These are phyloP conservation scores for Lyophyllum atratum DNA, from an alignment of 768 basidiomycete species.

Conservation along the genomic window DNA sequence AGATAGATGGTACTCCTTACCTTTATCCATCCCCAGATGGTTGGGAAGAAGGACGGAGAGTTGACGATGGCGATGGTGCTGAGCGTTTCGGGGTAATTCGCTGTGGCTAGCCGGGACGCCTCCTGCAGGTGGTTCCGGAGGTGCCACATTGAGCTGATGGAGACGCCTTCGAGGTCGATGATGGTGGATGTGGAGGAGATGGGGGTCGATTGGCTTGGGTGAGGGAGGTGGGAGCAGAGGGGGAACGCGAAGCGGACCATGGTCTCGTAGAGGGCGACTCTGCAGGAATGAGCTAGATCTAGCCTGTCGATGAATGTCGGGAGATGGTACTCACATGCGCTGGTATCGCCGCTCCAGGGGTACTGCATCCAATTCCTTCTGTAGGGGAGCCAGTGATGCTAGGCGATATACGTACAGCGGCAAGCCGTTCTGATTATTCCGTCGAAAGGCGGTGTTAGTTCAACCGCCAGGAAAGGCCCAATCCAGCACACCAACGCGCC, in stretches of 20 bases:
- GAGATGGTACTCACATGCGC: conserved; percentile 58
- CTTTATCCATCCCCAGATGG: conserved; percentile 85
- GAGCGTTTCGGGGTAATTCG: conserved; percentile 82
- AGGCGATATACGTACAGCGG: conserved; percentile 80
- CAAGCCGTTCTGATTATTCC: conserved; percentile 52
- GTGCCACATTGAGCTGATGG: conserved; percentile 67
- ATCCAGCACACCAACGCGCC: conserved; percentile 34
- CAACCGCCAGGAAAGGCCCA: neutral
- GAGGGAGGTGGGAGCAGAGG: conserved; percentile 63
- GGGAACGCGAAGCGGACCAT: conserved; percentile 68
- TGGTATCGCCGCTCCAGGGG: conserved; percentile 59
- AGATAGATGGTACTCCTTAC: conserved; percentile 29
- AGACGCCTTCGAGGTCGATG: conserved; percentile 68
- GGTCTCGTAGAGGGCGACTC: conserved; percentile 65
- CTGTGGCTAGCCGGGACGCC: conserved; percentile 71
- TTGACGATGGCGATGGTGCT: conserved; percentile 71
- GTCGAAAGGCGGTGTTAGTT: neutral
- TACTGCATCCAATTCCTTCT: conserved; percentile 61
- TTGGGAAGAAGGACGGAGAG: conserved; percentile 80
- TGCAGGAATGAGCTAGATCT: conserved; percentile 23
- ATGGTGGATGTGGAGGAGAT: conserved; percentile 66
- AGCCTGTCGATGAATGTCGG: neutral
- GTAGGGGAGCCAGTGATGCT: conserved; percentile 56
- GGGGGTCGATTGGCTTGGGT: conserved; percentile 48
- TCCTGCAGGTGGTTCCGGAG: conserved; percentile 74